Conservation (phyloP, 169 alveolate genomes). For the Babesia ovata region DNA sequence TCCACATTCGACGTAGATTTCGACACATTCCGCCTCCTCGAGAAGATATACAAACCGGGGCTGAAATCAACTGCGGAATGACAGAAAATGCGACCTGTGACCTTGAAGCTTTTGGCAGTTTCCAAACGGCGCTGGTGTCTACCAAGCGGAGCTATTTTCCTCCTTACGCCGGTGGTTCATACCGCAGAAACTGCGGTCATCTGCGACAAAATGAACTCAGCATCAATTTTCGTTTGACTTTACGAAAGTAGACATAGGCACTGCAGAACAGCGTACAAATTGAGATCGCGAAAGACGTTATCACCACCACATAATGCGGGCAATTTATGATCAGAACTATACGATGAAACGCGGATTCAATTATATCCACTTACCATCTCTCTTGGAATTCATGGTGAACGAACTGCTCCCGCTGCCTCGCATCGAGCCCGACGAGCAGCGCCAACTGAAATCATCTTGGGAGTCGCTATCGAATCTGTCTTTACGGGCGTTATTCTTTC, state of each 20-base stretch:
- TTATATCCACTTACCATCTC: slow-evolving; percentile 2
- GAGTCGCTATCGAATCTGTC: background rate
- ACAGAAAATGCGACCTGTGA: background rate
- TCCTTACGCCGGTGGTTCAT: slow-evolving; percentile 17
- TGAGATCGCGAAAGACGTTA: no score
- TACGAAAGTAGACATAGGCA: no score
- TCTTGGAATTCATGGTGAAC: slow-evolving; percentile 15
- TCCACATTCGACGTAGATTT: slow-evolving; percentile 55
- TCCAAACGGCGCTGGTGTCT: background rate
- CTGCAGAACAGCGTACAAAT: no score
- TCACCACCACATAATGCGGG: no score
- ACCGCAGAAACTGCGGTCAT: slow-evolving; percentile 10
- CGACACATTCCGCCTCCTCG: slow-evolving; percentile 62
- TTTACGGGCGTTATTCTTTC: background rate
- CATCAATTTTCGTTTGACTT: no score
- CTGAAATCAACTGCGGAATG: slow-evolving; percentile 3
- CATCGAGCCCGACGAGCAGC: slow-evolving; percentile 7
- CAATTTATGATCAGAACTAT: no score
- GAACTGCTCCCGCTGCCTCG: slow-evolving; percentile 3
- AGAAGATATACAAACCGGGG: slow-evolving; percentile 45
- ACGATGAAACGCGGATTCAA: no score
- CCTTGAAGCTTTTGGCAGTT: background rate
- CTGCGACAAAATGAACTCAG: background rate
- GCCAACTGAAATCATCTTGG: slow-evolving; percentile 22
- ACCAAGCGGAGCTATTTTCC: slow-evolving; percentile 39